These are phyloP conservation scores for Ceratocystis smalleyi DNA, from an alignment of 2,329 filamentous ascomycete species.

Conservation along the genomic window DNA sequence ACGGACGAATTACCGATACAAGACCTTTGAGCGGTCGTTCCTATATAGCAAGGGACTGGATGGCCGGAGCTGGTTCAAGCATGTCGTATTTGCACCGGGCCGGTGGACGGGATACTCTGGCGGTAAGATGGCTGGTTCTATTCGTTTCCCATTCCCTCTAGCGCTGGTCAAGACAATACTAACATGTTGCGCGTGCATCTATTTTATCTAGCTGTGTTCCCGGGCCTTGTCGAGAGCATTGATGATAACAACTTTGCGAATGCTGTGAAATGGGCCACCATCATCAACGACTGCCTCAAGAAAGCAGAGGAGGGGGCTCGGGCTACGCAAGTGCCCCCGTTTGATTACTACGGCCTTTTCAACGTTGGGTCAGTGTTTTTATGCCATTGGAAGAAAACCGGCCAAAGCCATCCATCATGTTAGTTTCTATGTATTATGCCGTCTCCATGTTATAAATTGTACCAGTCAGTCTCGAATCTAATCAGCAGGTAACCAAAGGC, in stretches of 20 bases:
- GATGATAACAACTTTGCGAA: constrained; percentile 42
- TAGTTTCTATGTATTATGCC: no score
- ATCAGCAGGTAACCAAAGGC: not conserved
- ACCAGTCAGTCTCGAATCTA: no score
- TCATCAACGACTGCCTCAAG: constrained; percentile 38
- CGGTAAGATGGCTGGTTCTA: constrained; percentile 30
- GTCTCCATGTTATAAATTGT: no score
- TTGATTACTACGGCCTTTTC: not conserved
- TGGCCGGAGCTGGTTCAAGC: constrained; percentile 76
- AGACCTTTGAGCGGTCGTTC: constrained; percentile 67
- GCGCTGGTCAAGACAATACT: constrained; percentile 14
- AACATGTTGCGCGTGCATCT: constrained; percentile 5
- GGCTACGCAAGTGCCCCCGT: not conserved
- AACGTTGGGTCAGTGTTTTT: not conserved
- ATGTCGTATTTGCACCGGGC: constrained; percentile 83
- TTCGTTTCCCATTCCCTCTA: not conserved
- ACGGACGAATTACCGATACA: constrained; percentile 64
- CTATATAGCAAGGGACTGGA: constrained; percentile 63
- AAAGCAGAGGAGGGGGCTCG: constrained; percentile 24
- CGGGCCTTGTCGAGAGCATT: constrained; percentile 46
- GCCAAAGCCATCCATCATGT: no score
- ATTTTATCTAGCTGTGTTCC: constrained; percentile 37
- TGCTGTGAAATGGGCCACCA: constrained; percentile 42
- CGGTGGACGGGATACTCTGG: constrained; percentile 85
- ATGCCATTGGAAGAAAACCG: no score